Conservation (phyloP, 371 early-diverging fungal species). For the Catenaria anguillulae region DNA sequence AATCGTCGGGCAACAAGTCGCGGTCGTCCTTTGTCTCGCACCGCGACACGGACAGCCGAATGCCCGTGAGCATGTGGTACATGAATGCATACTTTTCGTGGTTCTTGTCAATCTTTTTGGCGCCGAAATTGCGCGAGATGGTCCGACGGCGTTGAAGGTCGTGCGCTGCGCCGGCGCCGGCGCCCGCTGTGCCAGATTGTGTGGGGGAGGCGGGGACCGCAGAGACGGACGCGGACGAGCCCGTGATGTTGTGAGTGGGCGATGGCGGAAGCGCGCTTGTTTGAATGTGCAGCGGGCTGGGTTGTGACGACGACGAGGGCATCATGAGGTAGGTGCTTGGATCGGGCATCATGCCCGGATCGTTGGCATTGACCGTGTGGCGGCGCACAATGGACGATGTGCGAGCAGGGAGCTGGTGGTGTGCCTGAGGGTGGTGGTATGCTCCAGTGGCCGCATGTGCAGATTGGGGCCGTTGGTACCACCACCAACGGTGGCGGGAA, state of each 20-base stretch:
- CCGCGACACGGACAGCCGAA: slow-evolving; percentile 38
- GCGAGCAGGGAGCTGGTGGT: too few species aligned
- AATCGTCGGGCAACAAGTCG: slow-evolving; percentile 57
- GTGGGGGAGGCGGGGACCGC: not conserved
- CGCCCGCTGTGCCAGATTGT: not conserved
- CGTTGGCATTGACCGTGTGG: not conserved
- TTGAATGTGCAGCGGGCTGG: not conserved
- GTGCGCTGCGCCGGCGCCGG: not conserved
- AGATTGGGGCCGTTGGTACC: not conserved
- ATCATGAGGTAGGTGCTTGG: not conserved
- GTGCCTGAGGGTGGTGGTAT: too few species aligned
- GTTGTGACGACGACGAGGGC: not conserved
- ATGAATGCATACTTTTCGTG: slow-evolving; percentile 67
- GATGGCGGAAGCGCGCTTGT: not conserved
- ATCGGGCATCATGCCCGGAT: not conserved
- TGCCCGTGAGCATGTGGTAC: slow-evolving; percentile 88
- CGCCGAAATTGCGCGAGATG: not conserved
- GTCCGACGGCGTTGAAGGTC: not conserved
- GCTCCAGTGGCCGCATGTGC: too few species aligned
- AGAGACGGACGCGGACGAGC: not conserved
- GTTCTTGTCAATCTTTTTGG: slow-evolving; percentile 26
- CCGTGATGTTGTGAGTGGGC: not conserved
- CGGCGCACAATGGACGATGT: not conserved
- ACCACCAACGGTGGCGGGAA: not conserved
- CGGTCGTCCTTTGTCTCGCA: slow-evolving; percentile 69